phyloP scores from a whole-genome alignment of 495 filamentous ascomycete species.

The Penicillium paradoxum region DNA sequence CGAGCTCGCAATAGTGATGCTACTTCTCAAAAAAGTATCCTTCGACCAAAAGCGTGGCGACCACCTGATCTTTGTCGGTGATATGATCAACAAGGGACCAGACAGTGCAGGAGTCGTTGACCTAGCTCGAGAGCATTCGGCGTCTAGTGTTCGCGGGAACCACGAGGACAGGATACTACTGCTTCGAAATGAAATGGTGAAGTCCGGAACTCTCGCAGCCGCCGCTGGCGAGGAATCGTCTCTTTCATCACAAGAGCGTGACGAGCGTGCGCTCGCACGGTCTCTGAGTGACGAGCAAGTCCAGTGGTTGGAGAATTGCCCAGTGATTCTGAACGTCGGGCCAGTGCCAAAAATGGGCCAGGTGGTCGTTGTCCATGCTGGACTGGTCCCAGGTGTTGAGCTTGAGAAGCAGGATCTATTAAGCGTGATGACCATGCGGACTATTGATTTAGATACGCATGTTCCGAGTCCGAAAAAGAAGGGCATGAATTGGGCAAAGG shows the following conservation, averaged over 20 bases:
- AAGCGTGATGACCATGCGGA: conserved; percentile 88
- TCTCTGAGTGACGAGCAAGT: conserved; percentile 55
- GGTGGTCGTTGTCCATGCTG: conserved; percentile 76
- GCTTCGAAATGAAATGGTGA: conserved; percentile 39
- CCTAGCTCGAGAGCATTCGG: conserved; percentile 60
- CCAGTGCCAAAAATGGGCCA: conserved; percentile 51
- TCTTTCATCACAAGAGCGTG: conserved; percentile 22
- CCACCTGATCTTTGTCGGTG: conserved; percentile 77
- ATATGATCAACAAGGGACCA: conserved; percentile 85
- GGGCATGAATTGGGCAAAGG: conserved; percentile 64
- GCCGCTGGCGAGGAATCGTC: conserved; percentile 14
- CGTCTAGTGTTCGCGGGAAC: conserved; percentile 83
- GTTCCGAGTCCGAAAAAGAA: conserved; percentile 53
- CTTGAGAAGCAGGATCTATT: conserved; percentile 72
- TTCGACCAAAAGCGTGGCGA: conserved; percentile 58
- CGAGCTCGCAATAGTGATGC: conserved; percentile 40
- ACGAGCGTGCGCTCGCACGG: conserved; percentile 46
- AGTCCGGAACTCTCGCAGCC: conserved; percentile 10
- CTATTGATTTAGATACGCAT: conserved; percentile 58
- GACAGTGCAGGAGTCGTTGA: conserved; percentile 75
- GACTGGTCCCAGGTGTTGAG: conserved; percentile 67
- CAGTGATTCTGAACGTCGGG: conserved; percentile 69
- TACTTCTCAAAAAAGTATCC: conserved; percentile 60
- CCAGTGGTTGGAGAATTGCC: conserved; percentile 64
- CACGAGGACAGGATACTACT: conserved; percentile 81